Percentiles rank a stretch among this genome's conserved stretches.
phyloP scores from a whole-genome alignment of 179 eudicot species.

The Actinidia arguta region DNA sequence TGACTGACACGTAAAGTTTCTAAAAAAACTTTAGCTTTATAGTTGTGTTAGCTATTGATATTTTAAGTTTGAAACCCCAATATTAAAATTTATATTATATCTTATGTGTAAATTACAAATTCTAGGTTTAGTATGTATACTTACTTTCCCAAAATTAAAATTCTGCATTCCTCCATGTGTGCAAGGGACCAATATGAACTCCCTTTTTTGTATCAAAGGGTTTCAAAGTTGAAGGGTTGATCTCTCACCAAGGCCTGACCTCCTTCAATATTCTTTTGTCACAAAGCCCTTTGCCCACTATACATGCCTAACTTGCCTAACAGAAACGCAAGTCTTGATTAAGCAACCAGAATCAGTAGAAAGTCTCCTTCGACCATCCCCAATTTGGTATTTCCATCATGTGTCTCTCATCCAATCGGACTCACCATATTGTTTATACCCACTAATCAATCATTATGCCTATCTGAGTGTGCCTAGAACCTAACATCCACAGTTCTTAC shows the following conservation, averaged over 20 bases:
- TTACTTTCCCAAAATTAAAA: no score
- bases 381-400: constrained; percentile 14
- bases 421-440: neutral
- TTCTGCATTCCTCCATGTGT: no score
- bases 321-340: constrained; percentile 5
- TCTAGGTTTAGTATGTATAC: no score
- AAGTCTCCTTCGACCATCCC: constrained; percentile 4
- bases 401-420: constrained; percentile 12
- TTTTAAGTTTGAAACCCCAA: no score
- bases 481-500: neutral
- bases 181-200: neutral
- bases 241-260: constrained; percentile 17
- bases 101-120: no score
- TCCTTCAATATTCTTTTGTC: neutral
- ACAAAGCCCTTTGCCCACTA: neutral
- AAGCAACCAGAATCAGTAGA: constrained; percentile 13
- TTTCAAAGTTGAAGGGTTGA: neutral
- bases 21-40: no score
- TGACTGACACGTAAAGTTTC: no score
- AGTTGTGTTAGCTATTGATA: no score
- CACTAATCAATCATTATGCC: neutral
- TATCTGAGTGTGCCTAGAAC: constrained; percentile 8
- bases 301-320: constrained; percentile 22
- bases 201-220: neutral
- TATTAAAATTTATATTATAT: no score